phyloP scores from a whole-genome alignment of 495 filamentous ascomycete genomes.

The Aspergillus carlsbadensis region DNA sequence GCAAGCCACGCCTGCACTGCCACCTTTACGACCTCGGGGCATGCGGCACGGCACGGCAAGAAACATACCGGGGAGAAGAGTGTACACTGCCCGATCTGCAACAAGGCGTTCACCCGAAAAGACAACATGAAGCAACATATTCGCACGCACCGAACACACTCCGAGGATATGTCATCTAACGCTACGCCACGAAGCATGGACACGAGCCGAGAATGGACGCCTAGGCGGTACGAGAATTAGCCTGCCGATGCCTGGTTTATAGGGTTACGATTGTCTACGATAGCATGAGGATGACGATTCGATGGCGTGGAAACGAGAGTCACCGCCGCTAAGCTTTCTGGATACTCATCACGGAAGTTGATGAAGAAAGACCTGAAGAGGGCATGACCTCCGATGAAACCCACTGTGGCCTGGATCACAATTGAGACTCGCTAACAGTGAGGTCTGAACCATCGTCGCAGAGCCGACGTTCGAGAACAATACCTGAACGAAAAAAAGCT shows the following conservation, averaged over 20 bases:
- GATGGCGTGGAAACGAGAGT: conserved; percentile 8
- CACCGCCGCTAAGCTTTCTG: conserved; percentile 4
- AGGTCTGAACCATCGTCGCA: background rate
- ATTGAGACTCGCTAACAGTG: background rate
- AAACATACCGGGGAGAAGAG: conserved; percentile 97
- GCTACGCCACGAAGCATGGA: conserved; percentile 29
- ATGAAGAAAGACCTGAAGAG: background rate
- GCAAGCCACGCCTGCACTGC: conserved; percentile 69
- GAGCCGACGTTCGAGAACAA: background rate
- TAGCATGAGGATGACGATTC: conserved; percentile 11
- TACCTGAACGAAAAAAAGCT: conserved; percentile 2
- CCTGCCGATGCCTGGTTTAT: conserved; percentile 26
- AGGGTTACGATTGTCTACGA: conserved; percentile 2
- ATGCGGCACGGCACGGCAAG: conserved; percentile 93
- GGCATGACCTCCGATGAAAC: background rate
- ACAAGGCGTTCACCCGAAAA: conserved; percentile 91
- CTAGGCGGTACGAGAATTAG: conserved; percentile 25
- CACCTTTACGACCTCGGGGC: conserved; percentile 93
- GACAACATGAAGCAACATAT: conserved; percentile 99
- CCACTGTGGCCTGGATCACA: background rate
- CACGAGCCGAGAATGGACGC: conserved; percentile 12
- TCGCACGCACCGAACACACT: conserved; percentile 67
- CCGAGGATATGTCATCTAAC: conserved; percentile 34
- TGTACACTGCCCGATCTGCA: conserved; percentile 83
- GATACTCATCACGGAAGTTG: conserved; percentile 2